These are phyloP conservation scores for Pyracantha coccinea DNA, from an alignment of 331 rosid species.

Conservation along the genomic window DNA sequence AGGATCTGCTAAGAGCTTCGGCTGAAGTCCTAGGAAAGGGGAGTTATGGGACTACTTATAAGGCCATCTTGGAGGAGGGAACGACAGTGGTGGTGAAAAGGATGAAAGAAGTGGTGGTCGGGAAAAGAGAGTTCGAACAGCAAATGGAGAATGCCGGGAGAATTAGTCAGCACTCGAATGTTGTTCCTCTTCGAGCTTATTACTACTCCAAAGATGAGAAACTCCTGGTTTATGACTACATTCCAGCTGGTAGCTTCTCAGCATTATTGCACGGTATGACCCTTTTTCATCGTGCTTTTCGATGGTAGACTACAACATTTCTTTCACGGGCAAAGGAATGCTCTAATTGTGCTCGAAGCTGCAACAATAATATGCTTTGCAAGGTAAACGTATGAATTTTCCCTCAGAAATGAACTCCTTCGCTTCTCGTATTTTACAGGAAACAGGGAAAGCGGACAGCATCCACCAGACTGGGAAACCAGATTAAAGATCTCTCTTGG, in stretches of 20 bases:
- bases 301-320: not conserved
- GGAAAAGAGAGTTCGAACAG: constrained; percentile 78
- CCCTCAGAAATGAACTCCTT: not conserved
- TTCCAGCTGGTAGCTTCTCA: constrained; percentile 54
- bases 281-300: not conserved
- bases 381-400: not conserved
- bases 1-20: constrained; percentile 85
- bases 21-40: constrained; percentile 97
- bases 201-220: constrained; percentile 93
- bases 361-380: not conserved
- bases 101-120: constrained; percentile 61
- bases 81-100: constrained; percentile 81
- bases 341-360: not conserved
- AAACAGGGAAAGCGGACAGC: constrained; percentile 44
- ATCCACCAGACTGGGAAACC: constrained; percentile 72
- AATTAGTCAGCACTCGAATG: constrained; percentile 64
- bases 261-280: constrained; percentile 48
- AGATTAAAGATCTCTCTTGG: constrained; percentile 72
- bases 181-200: constrained; percentile 75
- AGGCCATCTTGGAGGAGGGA: constrained; percentile 88
- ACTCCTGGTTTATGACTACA: constrained; percentile 65
- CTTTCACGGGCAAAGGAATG: not conserved
- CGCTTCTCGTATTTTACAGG: constrained; percentile 34
- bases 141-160: constrained; percentile 71
- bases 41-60: constrained; percentile 81